A percentile compares a stretch with the other conserved stretches of the same genome.
Conservation (phyloP, 1,284 basidiomycete species). For the Ceratobasidium sp. region DNA sequence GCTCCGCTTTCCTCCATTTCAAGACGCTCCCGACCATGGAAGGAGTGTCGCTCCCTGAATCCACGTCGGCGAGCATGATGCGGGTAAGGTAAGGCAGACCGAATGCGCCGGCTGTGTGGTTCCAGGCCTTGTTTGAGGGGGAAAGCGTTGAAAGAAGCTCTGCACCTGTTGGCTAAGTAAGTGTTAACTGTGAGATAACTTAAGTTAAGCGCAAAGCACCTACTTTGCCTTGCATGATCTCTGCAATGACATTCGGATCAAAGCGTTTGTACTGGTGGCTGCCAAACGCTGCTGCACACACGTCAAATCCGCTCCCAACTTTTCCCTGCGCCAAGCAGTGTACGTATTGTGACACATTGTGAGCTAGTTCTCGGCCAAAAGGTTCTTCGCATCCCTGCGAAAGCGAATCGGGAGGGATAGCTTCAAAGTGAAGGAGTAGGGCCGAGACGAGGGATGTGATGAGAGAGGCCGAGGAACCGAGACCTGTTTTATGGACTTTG, state of each 20-base stretch:
- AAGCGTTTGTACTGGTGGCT: conserved; percentile 95
- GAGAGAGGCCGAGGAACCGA: conserved; percentile 96
- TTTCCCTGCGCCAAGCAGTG: conserved; percentile 99
- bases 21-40: conserved; percentile 90
- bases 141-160: conserved; percentile 64
- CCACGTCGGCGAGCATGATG: conserved; percentile 91
- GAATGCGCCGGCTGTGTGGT: conserved; percentile 75
- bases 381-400: conserved; percentile 57
- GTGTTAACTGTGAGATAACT: neutral
- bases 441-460: conserved; percentile 94
- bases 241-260: conserved; percentile 76
- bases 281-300: conserved; percentile 93
- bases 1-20: conserved; percentile 81
- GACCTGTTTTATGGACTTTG: conserved; percentile 96
- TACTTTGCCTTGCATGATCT: conserved; percentile 75
- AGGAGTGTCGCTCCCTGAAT: conserved; percentile 93
- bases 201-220: conserved; percentile 49
- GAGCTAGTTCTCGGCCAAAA: conserved; percentile 74
- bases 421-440: conserved; percentile 82
- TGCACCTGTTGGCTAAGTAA: conserved; percentile 32
- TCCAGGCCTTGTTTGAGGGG: conserved; percentile 75
- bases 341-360: conserved; percentile 95
- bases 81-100: conserved; percentile 83
- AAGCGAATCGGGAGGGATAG: conserved; percentile 70
- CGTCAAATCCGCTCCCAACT: conserved; percentile 97